Conservation (phyloP, 345 rosid species). For the Linum tenue region DNA sequence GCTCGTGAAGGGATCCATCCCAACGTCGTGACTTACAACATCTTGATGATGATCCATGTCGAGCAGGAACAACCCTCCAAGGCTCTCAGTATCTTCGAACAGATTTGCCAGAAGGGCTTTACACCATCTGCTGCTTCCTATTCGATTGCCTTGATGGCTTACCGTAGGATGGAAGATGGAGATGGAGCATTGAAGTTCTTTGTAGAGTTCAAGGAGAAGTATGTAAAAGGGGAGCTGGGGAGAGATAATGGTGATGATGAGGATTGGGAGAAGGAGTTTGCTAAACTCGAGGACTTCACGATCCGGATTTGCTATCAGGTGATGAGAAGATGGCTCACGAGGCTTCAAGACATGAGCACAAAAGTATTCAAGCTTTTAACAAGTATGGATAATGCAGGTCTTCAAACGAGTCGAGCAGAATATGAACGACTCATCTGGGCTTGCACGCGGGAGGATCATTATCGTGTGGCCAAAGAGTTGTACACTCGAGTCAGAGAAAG, state of each 20-base stretch:
- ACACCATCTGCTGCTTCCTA: constrained; percentile 62
- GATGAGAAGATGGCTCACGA: constrained; percentile 77
- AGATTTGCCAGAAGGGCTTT: constrained; percentile 47
- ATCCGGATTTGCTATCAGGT: constrained; percentile 72
- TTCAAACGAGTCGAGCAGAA: constrained; percentile 47
- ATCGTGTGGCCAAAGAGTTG: constrained; percentile 59
- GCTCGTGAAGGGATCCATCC: constrained; percentile 50
- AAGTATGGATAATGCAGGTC: constrained; percentile 55
- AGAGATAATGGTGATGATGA: constrained; percentile 17
- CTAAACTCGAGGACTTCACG: constrained; percentile 53
- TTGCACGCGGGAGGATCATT: constrained; percentile 71
- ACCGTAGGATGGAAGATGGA: constrained; percentile 73
- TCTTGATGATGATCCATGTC: constrained; percentile 59
- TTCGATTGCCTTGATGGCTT: constrained; percentile 69
- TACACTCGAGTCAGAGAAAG: constrained; percentile 62
- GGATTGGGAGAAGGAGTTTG: constrained; percentile 57
- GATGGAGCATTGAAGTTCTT: constrained; percentile 66
- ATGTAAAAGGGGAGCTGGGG: constrained; percentile 46
- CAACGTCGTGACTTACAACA: constrained; percentile 65
- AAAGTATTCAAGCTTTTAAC: constrained; percentile 55
- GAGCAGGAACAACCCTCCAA: constrained; percentile 44
- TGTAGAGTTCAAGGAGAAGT: constrained; percentile 50
- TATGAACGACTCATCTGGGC: constrained; percentile 88
- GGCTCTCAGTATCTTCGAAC: constrained; percentile 60
- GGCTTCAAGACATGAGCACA: constrained; percentile 36